These are phyloP conservation scores for Epipyxis sp. DNA, from an alignment of 108 stramenopile species.

Conservation along the genomic window DNA sequence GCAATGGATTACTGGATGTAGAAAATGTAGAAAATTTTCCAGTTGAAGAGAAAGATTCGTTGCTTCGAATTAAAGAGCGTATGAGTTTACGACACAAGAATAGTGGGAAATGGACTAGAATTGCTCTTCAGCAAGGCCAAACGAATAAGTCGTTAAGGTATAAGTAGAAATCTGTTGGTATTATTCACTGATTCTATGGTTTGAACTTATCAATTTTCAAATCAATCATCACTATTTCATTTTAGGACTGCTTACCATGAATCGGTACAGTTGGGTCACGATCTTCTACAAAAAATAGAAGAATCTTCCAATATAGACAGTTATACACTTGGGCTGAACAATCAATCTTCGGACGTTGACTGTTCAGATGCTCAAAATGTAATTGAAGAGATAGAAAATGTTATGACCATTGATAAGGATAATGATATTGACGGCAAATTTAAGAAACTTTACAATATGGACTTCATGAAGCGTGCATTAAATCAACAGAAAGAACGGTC, in stretches of 20 bases:
- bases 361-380: slow-evolving; percentile 24
- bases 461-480: slow-evolving; percentile 88
- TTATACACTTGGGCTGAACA: slow-evolving; percentile 18
- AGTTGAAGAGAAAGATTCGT: slow-evolving; percentile 79
- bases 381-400: slow-evolving; percentile 47
- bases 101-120: slow-evolving; percentile 89
- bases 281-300: slow-evolving; percentile 27
- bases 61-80: slow-evolving; percentile 86
- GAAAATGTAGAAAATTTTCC: slow-evolving; percentile 67
- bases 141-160: not conserved
- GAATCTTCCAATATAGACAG: slow-evolving; percentile 36
- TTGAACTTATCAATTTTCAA: too few relatives aligned
- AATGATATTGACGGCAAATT: slow-evolving; percentile 45
- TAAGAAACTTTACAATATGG: slow-evolving; percentile 76
- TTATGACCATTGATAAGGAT: slow-evolving; percentile 47
- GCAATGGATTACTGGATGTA: slow-evolving; percentile 50
- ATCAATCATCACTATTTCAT: too few relatives aligned
- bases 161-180: too few relatives aligned
- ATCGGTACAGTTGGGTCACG: slow-evolving; percentile 19
- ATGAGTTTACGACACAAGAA: slow-evolving; percentile 94
- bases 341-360: slow-evolving; percentile 10
- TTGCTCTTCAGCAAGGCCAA: slow-evolving; percentile 5
- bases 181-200: too few relatives aligned
- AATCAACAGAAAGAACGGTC: slow-evolving; percentile 74
- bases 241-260: slow-evolving; percentile 28